Percentiles rank a stretch among this genome's conserved stretches.
Evolutionary conservation across 306 rosid species (phyloP).

Genomic region (Medicago ruthenica): DNA sequence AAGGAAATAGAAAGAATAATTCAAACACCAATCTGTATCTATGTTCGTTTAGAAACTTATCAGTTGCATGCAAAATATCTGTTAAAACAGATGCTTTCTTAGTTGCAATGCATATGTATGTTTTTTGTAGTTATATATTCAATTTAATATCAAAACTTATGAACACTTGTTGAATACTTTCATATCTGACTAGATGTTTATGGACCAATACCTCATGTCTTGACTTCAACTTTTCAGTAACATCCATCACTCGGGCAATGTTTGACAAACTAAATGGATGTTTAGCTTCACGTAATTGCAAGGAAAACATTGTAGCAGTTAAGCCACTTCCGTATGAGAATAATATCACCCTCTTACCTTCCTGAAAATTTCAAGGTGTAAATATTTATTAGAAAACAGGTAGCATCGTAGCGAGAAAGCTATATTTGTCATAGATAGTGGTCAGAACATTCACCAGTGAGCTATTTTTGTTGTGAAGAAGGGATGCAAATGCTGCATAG

Average conservation of each 20-base stretch:
- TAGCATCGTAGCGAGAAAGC: constrained; percentile 9
- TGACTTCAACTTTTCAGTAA: constrained; percentile 82
- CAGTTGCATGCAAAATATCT: neutral
- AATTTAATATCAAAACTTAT: constrained; percentile 2
- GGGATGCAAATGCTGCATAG: constrained; percentile 95
- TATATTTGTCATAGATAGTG: constrained; percentile 20
- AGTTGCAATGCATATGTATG: constrained; percentile 1
- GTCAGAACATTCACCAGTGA: constrained; percentile 66
- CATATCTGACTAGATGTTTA: constrained; percentile 15
- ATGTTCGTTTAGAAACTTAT: neutral
- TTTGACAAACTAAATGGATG: constrained; percentile 88
- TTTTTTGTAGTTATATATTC: neutral
- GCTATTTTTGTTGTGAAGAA: constrained; percentile 76
- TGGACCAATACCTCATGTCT: constrained; percentile 81
- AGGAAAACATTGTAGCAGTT: constrained; percentile 88
- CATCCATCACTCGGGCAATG: constrained; percentile 75
- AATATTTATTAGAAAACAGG: constrained; percentile 40
- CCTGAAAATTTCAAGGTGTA: constrained; percentile 57
- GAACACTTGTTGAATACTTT: constrained; percentile 6
- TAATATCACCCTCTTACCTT: constrained; percentile 71
- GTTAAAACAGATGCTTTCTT: neutral
- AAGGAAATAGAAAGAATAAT: neutral
- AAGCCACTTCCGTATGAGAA: constrained; percentile 98
- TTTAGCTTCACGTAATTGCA: constrained; percentile 61
- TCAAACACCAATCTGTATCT: neutral